These are phyloP conservation scores for Fusarium virguliforme DNA, from an alignment of 2,329 filamentous ascomycete species.

Conservation along the genomic window DNA sequence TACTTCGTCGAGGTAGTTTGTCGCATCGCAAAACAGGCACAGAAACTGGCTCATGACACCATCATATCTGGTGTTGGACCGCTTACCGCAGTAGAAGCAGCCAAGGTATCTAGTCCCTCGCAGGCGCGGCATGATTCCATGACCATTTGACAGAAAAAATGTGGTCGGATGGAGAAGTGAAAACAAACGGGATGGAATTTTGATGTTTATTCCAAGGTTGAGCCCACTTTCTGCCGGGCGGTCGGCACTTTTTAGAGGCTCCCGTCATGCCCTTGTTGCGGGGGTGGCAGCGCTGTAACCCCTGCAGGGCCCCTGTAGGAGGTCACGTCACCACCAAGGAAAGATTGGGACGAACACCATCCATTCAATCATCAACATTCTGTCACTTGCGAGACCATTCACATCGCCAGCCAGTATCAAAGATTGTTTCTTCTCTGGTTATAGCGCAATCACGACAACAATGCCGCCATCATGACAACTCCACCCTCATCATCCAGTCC, in stretches of 20 bases:
- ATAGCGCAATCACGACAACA: not conserved
- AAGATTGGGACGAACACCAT: conserved; percentile 12
- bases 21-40: conserved; percentile 85
- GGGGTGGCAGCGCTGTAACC: conserved; percentile 24
- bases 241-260: conserved; percentile 45
- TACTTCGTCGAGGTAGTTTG: conserved; percentile 92
- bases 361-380: conserved; percentile 13
- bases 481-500: conserved; percentile 39
- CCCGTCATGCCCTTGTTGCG: conserved; percentile 28
- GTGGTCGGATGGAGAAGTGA: conserved; percentile 4
- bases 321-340: conserved; percentile 35
- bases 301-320: conserved; percentile 34
- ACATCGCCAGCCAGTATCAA: not conserved
- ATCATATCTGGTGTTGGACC: conserved; percentile 73
- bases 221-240: conserved; percentile 55
- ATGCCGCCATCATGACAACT: conserved; percentile 53
- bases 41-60: conserved; percentile 76
- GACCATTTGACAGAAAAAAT: conserved; percentile 22
- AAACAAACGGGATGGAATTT: conserved; percentile 15
- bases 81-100: conserved; percentile 89
- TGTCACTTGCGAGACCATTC: not conserved
- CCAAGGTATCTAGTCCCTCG: conserved; percentile 65
- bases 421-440: not conserved
- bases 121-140: conserved; percentile 61
- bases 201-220: conserved; percentile 39